Evolutionary conservation across 129 eudicot genomes (phyloP), one percentile per base, ranked within the genome.

Genomic region (Artemisia annua): DNA sequence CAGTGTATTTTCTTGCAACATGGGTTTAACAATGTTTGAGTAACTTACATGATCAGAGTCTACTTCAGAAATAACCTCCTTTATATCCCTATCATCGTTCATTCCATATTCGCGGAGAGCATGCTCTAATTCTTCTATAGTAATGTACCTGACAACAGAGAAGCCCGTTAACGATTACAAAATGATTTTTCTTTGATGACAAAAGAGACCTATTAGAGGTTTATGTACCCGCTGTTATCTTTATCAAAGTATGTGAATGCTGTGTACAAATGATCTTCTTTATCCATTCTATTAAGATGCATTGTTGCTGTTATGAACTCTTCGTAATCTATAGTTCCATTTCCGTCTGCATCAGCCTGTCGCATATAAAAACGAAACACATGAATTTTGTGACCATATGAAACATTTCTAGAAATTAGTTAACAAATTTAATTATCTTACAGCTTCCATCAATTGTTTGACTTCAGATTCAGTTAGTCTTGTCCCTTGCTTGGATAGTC

Each of bases 291-390:
- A 73, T 91, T 91, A 88, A 91, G 50, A 60, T 91, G 97, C 97
- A 91, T 88, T 80, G 96, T 91, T 76, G 97, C 97, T 26, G 97
- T 91, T 67, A 91, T 91, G 79, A 91, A 91, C 80, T 91, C 97
- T 56, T 91, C 97, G 5, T 91, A 91, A 73, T 88, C 96, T 49
- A 91, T 91, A 16, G 92, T 86, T 16, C 96, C 97, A 46, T 91
- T 91, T 62, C 96, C 96, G 86, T 91, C 97, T 19, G 97, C 97
- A 82, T 91, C 97, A 61, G 97, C 95, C 97, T 91, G 74, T 75
- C 72, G 9, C 32, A 28, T 11, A 48, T 59, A 18, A 17, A 10
- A 46, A 50, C 12, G 9, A 57, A 28, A 19, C 24, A 13, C 13
- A 48, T 3, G 22, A 52, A 12, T 14, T 49, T 65, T 11, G 5